Evolutionary conservation across 345 rosid species (phyloP).

Genomic region (Gossypium ekmanianum): DNA sequence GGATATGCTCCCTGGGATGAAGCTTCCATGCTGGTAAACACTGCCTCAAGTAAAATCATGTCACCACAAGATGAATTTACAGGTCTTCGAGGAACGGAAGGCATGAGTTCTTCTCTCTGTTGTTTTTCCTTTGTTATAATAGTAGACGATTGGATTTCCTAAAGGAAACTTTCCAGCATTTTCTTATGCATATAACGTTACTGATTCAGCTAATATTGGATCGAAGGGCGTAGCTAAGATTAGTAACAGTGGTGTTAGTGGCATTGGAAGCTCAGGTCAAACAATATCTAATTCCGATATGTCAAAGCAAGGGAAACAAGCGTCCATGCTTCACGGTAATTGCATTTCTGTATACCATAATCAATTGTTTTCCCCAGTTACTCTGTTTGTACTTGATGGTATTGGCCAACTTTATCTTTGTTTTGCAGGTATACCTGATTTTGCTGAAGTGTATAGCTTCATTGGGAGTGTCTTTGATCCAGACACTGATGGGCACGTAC

Average conservation of each 20-base stretch:
- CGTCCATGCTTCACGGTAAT: slow-evolving; percentile 61
- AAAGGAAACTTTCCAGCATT: slow-evolving; percentile 55
- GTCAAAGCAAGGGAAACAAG: slow-evolving; percentile 40
- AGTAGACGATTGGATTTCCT: slow-evolving; percentile 27
- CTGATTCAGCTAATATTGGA: slow-evolving; percentile 97
- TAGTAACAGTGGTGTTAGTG: slow-evolving; percentile 42
- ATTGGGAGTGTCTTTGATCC: slow-evolving; percentile 94
- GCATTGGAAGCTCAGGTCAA: slow-evolving; percentile 48
- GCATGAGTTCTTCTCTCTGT: slow-evolving; percentile 37
- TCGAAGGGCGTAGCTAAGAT: slow-evolving; percentile 55
- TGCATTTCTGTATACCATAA: slow-evolving; percentile 16
- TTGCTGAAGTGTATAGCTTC: slow-evolving; percentile 86
- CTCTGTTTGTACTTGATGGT: slow-evolving; percentile 8
- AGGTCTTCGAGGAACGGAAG: slow-evolving; percentile 50
- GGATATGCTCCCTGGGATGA: slow-evolving; percentile 72
- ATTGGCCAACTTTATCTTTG: slow-evolving; percentile 6
- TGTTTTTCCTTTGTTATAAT: slow-evolving; percentile 21
- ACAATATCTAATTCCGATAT: slow-evolving; percentile 42
- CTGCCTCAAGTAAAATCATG: slow-evolving; percentile 37
- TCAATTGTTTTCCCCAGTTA: neutral
- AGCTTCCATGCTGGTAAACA: slow-evolving; percentile 44
- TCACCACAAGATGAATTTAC: slow-evolving; percentile 48
- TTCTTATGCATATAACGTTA: slow-evolving; percentile 54
- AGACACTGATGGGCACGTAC: slow-evolving; percentile 53
- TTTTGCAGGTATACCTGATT: slow-evolving; percentile 74